Evolutionary conservation across 1,284 basidiomycete species (phyloP), one percentile per base, ranked within the genome.

Genomic region (Ganoderma boninense): DNA sequence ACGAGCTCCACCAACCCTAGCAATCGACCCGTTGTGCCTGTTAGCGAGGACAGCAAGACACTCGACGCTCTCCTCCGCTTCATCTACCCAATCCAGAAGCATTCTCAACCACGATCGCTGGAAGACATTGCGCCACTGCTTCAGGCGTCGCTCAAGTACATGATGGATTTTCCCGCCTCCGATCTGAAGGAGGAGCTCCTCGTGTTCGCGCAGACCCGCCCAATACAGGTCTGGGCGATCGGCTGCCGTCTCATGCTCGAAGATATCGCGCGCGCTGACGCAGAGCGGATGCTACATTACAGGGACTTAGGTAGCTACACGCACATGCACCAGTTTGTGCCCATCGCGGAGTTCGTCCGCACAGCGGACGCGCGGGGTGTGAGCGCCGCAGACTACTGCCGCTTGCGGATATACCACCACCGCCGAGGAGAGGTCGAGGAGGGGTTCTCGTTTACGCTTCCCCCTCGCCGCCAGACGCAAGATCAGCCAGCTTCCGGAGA

Each of bases 91-190:
- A 46, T 66, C 20, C 44, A 46, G 32, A 66, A 66, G 43, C 52
- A 71, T 0, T 13, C 18, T 8, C 64, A 56, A 23, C 20, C 38
- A 23, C 62, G 62, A 5, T 52, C 60, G 23, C 40, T 71, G n/a
- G 40, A 29, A 38, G 68, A 69, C 32, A 56, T 65, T 40, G 62
- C 66, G 29, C 54, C 67, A 10, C 65, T 69, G 11, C 60, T 74
- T 56, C 44, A 69, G 20, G 73, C 74, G 2, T 71, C 73, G 38
- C 43, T 66, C 26, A 75, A 75, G 64, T 77, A 75, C 66, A 64
- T 68, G 52, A 75, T 77, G 74, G 73, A 67, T 23, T 66, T 54
- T 63, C 67, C 70, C 8, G 46, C 71, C 16, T 40, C 46, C n/a
- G n/a, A 61, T 32, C 14, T 74, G 20, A 65, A 52, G 32, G 54